phyloP scores from a whole-genome alignment of 345 rosid species.

The Noccaea caerulescens region DNA sequence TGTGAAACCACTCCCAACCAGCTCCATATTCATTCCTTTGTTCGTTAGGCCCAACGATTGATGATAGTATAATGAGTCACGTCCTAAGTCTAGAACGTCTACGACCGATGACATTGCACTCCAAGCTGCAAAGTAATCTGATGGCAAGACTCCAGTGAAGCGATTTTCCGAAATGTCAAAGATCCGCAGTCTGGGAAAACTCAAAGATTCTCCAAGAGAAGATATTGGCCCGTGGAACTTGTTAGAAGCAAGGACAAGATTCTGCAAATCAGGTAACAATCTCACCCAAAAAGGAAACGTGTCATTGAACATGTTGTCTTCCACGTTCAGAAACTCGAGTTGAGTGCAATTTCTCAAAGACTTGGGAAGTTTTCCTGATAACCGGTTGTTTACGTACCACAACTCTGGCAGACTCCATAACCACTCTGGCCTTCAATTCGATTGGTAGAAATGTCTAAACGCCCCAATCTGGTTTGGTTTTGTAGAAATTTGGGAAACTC shows the following conservation, averaged over 20 bases:
- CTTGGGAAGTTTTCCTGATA: slow-evolving; percentile 45
- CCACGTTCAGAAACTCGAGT: slow-evolving; percentile 52
- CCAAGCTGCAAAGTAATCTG: slow-evolving; percentile 35
- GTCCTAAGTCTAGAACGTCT: too few species aligned
- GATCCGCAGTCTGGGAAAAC: slow-evolving; percentile 51
- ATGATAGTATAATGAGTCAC: too few species aligned
- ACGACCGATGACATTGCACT: not conserved
- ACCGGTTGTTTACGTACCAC: slow-evolving; percentile 1
- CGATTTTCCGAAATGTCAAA: slow-evolving; percentile 51
- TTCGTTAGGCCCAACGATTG: not conserved
- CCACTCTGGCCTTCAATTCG: slow-evolving; percentile 26
- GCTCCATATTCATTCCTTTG: not conserved
- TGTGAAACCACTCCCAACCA: not conserved
- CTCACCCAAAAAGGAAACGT: slow-evolving; percentile 48
- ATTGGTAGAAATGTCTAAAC: slow-evolving; percentile 38
- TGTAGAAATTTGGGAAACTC: slow-evolving; percentile 42
- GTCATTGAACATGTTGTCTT: slow-evolving; percentile 46
- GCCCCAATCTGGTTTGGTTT: not conserved
- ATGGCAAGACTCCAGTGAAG: slow-evolving; percentile 35
- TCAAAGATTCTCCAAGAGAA: not conserved
- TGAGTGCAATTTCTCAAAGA: slow-evolving; percentile 43
- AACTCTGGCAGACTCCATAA: slow-evolving; percentile 12
- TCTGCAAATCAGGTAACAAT: slow-evolving; percentile 35
- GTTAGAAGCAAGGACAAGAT: slow-evolving; percentile 56
- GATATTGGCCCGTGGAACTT: slow-evolving; percentile 44